A percentile compares a stretch with the other conserved stretches of the same genome.
These are phyloP conservation scores for Pichia sp. DNA, from an alignment of 1,139 yeast genomes.

Conservation along the genomic window DNA sequence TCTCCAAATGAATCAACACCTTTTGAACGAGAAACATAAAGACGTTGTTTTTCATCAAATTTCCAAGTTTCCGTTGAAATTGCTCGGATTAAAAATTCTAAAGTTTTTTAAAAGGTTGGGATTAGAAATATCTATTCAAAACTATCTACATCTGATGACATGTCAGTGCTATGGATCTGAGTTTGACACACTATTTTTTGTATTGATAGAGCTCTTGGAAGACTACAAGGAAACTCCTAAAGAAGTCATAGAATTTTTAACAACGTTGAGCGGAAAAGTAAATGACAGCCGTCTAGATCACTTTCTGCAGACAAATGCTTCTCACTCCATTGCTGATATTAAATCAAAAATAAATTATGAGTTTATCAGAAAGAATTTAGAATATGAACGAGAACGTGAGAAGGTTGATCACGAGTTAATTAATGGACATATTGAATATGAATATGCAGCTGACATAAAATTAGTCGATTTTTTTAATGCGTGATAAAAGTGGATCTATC, in stretches of 20 bases:
- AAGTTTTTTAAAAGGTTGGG: slow-evolving; percentile 13
- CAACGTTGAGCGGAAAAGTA: slow-evolving; percentile 4
- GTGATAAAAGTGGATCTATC: no score
- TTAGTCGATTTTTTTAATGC: neutral
- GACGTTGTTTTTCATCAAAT: slow-evolving; percentile 22
- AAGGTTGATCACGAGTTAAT: neutral
- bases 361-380: slow-evolving; percentile 6
- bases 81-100: slow-evolving; percentile 20
- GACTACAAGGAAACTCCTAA: slow-evolving; percentile 9
- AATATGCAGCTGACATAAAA: slow-evolving; percentile 9
- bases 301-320: slow-evolving; percentile 7
- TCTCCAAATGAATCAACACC: slow-evolving; percentile 5
- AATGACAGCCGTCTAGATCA: slow-evolving; percentile 16
- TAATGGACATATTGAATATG: slow-evolving; percentile 1
- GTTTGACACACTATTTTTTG: slow-evolving; percentile 23
- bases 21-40: slow-evolving; percentile 17
- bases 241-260: slow-evolving; percentile 7
- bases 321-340: neutral
- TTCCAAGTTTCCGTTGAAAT: slow-evolving; percentile 12
- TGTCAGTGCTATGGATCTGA: slow-evolving; percentile 26
- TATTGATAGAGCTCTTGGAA: slow-evolving; percentile 16
- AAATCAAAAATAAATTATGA: slow-evolving; percentile 17
- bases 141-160: slow-evolving; percentile 19
- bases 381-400: slow-evolving; percentile 12
- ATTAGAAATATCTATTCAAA: slow-evolving; percentile 13